A percentile compares a stretch with the other conserved stretches of the same genome.
These are phyloP conservation scores for Mycena alexandri DNA, from an alignment of 768 basidiomycete species.

Conservation along the genomic window DNA sequence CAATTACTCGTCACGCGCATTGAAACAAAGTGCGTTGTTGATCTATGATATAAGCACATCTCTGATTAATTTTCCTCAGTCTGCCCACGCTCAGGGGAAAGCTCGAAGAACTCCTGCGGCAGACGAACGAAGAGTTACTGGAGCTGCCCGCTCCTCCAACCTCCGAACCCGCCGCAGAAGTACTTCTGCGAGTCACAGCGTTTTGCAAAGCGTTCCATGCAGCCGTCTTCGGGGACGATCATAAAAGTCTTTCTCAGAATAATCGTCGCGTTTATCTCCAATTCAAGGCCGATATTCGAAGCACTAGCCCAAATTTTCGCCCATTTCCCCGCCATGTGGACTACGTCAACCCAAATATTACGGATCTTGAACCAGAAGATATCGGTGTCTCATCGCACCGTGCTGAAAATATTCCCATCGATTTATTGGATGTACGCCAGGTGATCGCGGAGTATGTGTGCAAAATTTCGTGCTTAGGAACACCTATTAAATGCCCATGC, in stretches of 20 bases:
- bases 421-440: conserved; percentile 49
- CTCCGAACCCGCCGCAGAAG: conserved; percentile 58
- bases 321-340: conserved; percentile 26
- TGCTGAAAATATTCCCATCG: conserved; percentile 34
- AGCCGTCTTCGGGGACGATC: conserved; percentile 47
- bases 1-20: conserved; percentile 65
- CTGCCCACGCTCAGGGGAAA: conserved; percentile 58
- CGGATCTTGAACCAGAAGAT: conserved; percentile 19
- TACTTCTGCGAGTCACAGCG: conserved; percentile 55
- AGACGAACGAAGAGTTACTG: conserved; percentile 49
- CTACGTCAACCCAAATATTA: conserved; percentile 13
- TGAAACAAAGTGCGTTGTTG: conserved; percentile 59
- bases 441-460: conserved; percentile 51
- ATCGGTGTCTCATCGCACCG: not conserved
- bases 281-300: conserved; percentile 51
- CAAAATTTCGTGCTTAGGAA: not conserved
- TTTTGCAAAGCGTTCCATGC: conserved; percentile 58
- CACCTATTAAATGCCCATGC: not conserved
- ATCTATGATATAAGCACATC: not conserved
- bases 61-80: conserved; percentile 46
- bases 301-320: conserved; percentile 58
- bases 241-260: conserved; percentile 53
- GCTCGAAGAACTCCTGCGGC: conserved; percentile 55
- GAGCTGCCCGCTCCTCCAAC: conserved; percentile 55
- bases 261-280: conserved; percentile 48